Base-by-base conservation (phyloP, 768 basidiomycete genomes). In the Phanerochaete carnosa region DNA sequence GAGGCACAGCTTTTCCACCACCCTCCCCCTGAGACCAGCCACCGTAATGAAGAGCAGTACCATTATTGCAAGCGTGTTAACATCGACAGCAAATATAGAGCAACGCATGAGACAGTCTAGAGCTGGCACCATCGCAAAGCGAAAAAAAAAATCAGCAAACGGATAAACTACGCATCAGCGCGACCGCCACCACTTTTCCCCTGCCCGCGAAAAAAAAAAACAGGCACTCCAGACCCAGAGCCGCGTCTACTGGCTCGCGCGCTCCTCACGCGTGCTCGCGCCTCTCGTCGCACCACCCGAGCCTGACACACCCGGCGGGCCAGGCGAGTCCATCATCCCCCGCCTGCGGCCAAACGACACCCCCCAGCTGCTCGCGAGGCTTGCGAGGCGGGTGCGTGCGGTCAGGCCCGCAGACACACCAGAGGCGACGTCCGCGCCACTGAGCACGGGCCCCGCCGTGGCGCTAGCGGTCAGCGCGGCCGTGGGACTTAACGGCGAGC, bases 341-440 rank as follows among this genome's bases (percentile, higher is more conserved):
- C 80, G 86, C 71, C 78, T 83, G 54, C 84, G 77, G 30, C 85
- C 85, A 68, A 89, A 88, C 1, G 84, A 73, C 56, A 84, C 81
- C 0, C 86, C 87, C 84, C 83, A 88, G 70, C 81, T 88, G 51
- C 77, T 74, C 28, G 73, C 73, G 13, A 76, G 64, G 57, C 66
- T 74, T 5, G 75, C 73, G 2, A 76, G 63, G 28, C 70, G 61
- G 53, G 65, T 69, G n/a, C 67, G 65, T 22, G 71, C 72, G 1
- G 64, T 59, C 23, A 53, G 61, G 16, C 58, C 51, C 30, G 60
- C 26, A n/a, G n/a, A n/a, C 1, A 2, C 23, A 13, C 3, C 32
- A 8, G 39, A 35, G 43, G 57, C 32, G 33, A 60, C 61, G 19
- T 64, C 50, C 22, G 15, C 47, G 23, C 61, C 57, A 11, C 56